Evolutionary conservation across 176 grass and related monocot species (phyloP).

Genomic region (Chloris gayana): DNA sequence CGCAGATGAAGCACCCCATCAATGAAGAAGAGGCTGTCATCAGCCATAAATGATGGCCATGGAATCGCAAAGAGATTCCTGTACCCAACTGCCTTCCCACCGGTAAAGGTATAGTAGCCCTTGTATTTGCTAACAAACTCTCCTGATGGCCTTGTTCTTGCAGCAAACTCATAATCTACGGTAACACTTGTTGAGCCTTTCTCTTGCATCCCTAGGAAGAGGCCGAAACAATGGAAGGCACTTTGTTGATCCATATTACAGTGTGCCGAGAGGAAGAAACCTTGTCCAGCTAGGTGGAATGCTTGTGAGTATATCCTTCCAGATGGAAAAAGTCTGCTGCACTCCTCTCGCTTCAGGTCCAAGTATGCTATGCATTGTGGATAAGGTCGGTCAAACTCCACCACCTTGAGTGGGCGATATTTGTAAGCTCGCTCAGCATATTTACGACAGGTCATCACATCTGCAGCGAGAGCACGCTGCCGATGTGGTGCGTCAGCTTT

Average conservation of each 20-base stretch:
- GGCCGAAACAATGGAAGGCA: conserved; percentile 84
- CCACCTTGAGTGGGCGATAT: conserved; percentile 92
- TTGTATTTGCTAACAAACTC: conserved; percentile 97
- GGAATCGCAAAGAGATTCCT: conserved; percentile 90
- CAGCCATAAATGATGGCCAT: conserved; percentile 88
- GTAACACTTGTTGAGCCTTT: conserved; percentile 92
- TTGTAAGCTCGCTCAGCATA: conserved; percentile 88
- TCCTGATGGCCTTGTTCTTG: conserved; percentile 71
- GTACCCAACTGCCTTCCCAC: conserved; percentile 92
- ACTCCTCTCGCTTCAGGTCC: conserved; percentile 90
- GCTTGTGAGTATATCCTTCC: conserved; percentile 92
- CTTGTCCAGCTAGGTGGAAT: conserved; percentile 89
- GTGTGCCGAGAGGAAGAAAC: conserved; percentile 96
- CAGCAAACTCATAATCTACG: conserved; percentile 91
- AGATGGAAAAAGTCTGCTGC: conserved; percentile 72
- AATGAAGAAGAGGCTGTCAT: conserved; percentile 94
- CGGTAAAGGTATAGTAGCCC: conserved; percentile 90
- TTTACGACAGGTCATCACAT: conserved; percentile 54
- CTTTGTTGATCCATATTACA: conserved; percentile 89
- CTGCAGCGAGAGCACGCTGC: conserved; percentile 68
- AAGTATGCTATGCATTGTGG: conserved; percentile 90
- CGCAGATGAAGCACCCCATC: conserved; percentile 82
- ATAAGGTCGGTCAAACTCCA: conserved; percentile 84
- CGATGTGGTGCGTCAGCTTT: conserved; percentile 86
- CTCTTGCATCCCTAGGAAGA: conserved; percentile 98